A percentile compares a stretch with the other conserved stretches of the same genome.
Conservation (phyloP, 139 green algal species). For the Coelastrella sp. region DNA sequence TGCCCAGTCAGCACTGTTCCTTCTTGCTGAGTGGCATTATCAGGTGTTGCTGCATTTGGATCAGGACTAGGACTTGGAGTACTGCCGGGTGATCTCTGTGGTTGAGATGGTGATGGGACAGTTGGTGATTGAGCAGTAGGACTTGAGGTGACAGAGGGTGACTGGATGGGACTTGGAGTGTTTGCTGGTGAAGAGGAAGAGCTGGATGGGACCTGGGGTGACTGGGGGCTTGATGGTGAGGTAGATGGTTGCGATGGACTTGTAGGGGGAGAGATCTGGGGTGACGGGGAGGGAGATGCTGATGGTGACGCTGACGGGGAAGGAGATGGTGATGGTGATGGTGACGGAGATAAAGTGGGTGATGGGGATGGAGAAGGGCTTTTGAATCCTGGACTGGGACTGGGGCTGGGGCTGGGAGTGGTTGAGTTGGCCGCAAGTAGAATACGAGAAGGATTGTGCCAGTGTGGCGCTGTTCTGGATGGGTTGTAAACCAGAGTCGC, state of each 20-base stretch:
- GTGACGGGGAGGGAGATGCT: background rate
- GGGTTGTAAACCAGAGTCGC: no score
- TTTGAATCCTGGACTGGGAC: no score
- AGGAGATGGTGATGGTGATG: background rate
- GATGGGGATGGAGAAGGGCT: background rate
- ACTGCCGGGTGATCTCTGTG: no score
- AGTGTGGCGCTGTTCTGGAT: no score
- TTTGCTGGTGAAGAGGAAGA: background rate
- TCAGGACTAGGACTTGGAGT: background rate
- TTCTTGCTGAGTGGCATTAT: background rate
- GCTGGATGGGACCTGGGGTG: background rate
- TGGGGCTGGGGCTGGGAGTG: no score
- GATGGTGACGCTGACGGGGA: background rate
- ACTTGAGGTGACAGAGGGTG: background rate
- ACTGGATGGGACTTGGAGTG: background rate
- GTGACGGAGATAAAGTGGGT: background rate
- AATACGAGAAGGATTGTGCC: no score
- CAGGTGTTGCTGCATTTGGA: background rate
- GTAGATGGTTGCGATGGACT: background rate
- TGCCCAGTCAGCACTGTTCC: background rate
- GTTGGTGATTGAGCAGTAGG: background rate
- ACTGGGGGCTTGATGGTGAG: background rate
- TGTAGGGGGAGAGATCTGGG: background rate
- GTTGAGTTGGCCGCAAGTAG: no score
- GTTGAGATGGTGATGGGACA: no score